phyloP scores from a whole-genome alignment of 1,284 basidiomycete genomes.

The Ustanciosporium gigantosporum region DNA sequence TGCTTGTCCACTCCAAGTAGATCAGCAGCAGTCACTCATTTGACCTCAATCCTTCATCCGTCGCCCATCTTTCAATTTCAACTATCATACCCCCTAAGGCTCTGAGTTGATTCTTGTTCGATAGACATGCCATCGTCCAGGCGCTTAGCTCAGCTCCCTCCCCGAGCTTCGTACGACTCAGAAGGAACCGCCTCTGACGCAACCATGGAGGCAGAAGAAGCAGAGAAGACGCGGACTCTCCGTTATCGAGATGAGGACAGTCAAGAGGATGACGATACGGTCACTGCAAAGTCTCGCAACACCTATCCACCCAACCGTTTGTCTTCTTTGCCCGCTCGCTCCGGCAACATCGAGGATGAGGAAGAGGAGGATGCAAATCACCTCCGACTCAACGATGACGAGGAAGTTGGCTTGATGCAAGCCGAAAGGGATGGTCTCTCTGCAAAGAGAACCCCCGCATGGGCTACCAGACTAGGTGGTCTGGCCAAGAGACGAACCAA shows the following conservation, averaged over 20 bases:
- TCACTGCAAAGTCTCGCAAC: background rate
- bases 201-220: conserved; percentile 12
- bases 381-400: conserved; percentile 36
- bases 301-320: background rate
- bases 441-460: background rate
- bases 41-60: too few species aligned
- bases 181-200: conserved; percentile 40
- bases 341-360: conserved; percentile 2
- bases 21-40: too few species aligned
- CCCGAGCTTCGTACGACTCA: conserved; percentile 41
- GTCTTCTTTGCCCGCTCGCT: background rate
- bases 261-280: background rate
- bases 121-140: too few species aligned
- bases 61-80: too few species aligned
- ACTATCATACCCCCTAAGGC: too few species aligned
- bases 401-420: conserved; percentile 46
- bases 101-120: too few species aligned
- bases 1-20: too few species aligned
- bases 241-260: conserved; percentile 9
- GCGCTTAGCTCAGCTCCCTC: too few species aligned
- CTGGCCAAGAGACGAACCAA: conserved; percentile 1
- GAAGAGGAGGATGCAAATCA: conserved; percentile 6
- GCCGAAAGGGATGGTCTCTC: conserved; percentile 10
- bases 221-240: background rate
- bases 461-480: background rate